A percentile compares a stretch with the other conserved stretches of the same genome.
Conservation (phyloP, 805 yeast genomes). For the Komagataella phaffii region DNA sequence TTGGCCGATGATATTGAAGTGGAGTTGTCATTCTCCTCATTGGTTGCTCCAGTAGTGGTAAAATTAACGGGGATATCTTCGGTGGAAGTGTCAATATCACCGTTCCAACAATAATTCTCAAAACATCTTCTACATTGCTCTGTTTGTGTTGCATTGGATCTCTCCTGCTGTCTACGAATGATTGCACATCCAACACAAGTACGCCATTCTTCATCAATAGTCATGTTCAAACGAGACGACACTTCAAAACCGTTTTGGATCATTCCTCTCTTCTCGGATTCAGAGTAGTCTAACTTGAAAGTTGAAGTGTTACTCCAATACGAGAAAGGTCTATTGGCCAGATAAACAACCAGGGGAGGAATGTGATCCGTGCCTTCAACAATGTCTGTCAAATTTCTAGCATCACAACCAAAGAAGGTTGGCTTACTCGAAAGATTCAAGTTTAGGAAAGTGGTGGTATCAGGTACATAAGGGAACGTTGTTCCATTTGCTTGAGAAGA, state of each 20-base stretch:
- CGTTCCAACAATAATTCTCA: constrained; percentile 49
- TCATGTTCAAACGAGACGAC: constrained; percentile 31
- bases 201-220: constrained; percentile 19
- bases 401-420: constrained; percentile 74
- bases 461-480: constrained; percentile 76
- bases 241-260: constrained; percentile 37
- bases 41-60: constrained; percentile 25
- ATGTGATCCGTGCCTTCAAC: constrained; percentile 33
- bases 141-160: constrained; percentile 34
- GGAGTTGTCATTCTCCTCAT: constrained; percentile 11
- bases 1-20: neutral
- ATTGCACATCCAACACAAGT: constrained; percentile 46
- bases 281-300: constrained; percentile 36
- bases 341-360: constrained; percentile 44
- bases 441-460: constrained; percentile 40
- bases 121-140: constrained; percentile 67
- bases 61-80: constrained; percentile 17
- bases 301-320: constrained; percentile 43
- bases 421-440: constrained; percentile 55
- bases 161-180: constrained; percentile 36
- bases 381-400: constrained; percentile 38
- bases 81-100: constrained; percentile 9
- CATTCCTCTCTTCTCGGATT: constrained; percentile 28
- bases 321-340: constrained; percentile 28
- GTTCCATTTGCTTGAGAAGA: constrained; percentile 36